Base-by-base conservation (phyloP, 805 yeast genomes). In the Lipomyces orientalis region DNA sequence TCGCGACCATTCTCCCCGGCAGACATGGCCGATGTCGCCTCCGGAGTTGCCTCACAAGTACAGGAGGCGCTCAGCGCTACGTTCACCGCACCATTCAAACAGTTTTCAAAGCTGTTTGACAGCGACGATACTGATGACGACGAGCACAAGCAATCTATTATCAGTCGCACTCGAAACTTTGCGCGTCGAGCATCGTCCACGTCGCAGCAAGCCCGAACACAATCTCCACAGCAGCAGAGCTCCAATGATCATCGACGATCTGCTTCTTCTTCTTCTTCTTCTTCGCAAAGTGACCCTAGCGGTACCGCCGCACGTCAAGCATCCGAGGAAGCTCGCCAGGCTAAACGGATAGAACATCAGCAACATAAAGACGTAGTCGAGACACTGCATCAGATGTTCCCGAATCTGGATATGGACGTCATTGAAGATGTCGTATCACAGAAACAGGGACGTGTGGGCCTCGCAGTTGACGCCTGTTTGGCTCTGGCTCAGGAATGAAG, bases 371-470 rank as follows among this genome's bases (percentile, higher is more conserved):
- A 82, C 55, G 83, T 87, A 1, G 80, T 84, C 31, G 79, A 78
- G 1, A 84, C 85, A 1, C 80, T 92, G 63, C 79, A 79, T 35
- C 87, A 87, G 59, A 90, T 93, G 87, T 92, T 93, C 77, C 96
- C 97, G 0, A 82, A 81, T 57, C 80, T 92, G 68, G 97, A 91
- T 72, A 79, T 80, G 60, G 90, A 86, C 0, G 79, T 93, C 0
- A 82, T 93, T 60, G 85, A 83, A 64, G 97, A 92, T 75, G 87
- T 92, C 2, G 83, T 92, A 39, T 78, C 80, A 1, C 86, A 88
- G 76, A 90, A 88, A 75, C 83, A 85, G 69, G 89, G 89, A 39
- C 81, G 88, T 61, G 81, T 90, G 5, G 96, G 93, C 37, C 85
- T 83, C 9, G 89, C 93, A 61, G 89, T 92, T 8, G 97, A 91